Evolutionary conservation across 116 monocot species (phyloP), one percentile per base, ranked within the genome.

Genomic region (Iris pallida): DNA sequence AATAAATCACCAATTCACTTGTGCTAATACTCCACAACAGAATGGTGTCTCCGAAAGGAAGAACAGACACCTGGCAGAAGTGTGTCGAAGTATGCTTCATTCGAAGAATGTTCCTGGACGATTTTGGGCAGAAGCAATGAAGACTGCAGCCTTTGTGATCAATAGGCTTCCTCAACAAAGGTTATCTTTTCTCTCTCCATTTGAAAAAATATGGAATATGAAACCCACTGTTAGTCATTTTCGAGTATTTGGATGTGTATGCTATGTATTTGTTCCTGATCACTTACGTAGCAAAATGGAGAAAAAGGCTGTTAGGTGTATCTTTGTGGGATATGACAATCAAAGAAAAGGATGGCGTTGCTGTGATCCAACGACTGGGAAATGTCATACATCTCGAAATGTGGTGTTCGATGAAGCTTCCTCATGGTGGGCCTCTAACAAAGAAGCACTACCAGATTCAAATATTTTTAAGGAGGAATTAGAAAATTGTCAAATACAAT

Each of bases 81-180:
- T 55, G 1, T 55, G 55, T 16, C 5, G 55, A 49, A 55, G 15
- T 16, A 55, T 55, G 55, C 16, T 55, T 11, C 55, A 16, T 55
- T 2, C 55, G 0, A 55, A 55, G 55, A 55, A 16, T 16, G 55
- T 55, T 5, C 6, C 16, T 5, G 16, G 16, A 55, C n/a, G 7
- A 30, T 55, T 55, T 55, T 55, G n/a, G 55, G 55, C n/a, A 15
- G 55, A 55, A 55, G 12, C 15, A 13, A 55, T 55, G 55, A 55
- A 16, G n/a, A 55, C 13, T 55, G 55, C 55, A 11, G 16, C 5
- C 1, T 6, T 11, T 11, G 7, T 16, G 2, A 55, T 55, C 5
- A 16, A 16, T 14, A 13, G 16, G n/a, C 16, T 55, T 13, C 55
- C 16, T 15, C 16, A 55, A 11, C 55, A 7, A 16, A 55, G 1